Percentiles rank a stretch among this genome's conserved stretches.
phyloP scores from a whole-genome alignment of 2,329 filamentous ascomycete genomes.

The Neopestalotiopsis rosae region DNA sequence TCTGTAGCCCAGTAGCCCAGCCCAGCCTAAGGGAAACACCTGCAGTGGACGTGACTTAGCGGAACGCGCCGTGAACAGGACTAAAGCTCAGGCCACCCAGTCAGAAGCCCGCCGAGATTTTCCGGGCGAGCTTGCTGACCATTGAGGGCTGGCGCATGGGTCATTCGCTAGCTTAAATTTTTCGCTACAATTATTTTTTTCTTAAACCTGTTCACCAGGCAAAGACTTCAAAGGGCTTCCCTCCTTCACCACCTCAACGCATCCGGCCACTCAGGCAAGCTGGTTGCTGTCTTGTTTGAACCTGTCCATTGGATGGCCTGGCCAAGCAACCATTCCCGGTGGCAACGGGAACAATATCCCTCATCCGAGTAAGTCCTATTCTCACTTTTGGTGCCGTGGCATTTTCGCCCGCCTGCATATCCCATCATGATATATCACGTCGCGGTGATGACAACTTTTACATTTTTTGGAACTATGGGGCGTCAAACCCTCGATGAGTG shows the following conservation, averaged over 20 bases:
- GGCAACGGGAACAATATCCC: constrained; percentile 25
- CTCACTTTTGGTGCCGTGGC: neutral
- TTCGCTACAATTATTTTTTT: constrained; percentile 5
- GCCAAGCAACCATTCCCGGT: constrained; percentile 24
- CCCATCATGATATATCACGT: constrained; percentile 21
- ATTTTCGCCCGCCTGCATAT: neutral
- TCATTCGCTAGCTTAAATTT: neutral
- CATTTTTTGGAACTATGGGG: constrained; percentile 61
- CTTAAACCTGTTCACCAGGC: neutral
- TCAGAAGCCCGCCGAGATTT: constrained; percentile 12
- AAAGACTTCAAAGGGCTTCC: neutral
- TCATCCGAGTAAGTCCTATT: constrained; percentile 28
- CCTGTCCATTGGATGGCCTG: constrained; percentile 26
- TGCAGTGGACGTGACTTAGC: neutral
- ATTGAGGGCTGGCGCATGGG: constrained; percentile 2
- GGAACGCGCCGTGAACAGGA: neutral
- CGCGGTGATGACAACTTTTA: constrained; percentile 67
- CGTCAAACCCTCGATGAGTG: constrained; percentile 65
- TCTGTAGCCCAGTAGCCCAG: neutral
- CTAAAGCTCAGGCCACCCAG: constrained; percentile 1
- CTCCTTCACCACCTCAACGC: neutral
- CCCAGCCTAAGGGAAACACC: neutral
- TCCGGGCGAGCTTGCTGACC: constrained; percentile 5
- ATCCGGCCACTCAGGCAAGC: constrained; percentile 7
- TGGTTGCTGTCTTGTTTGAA: constrained; percentile 3